Evolutionary conservation across 169 alveolate genomes (phyloP), one percentile per base, ranked within the genome.

Genomic region (Babesia bovis): DNA sequence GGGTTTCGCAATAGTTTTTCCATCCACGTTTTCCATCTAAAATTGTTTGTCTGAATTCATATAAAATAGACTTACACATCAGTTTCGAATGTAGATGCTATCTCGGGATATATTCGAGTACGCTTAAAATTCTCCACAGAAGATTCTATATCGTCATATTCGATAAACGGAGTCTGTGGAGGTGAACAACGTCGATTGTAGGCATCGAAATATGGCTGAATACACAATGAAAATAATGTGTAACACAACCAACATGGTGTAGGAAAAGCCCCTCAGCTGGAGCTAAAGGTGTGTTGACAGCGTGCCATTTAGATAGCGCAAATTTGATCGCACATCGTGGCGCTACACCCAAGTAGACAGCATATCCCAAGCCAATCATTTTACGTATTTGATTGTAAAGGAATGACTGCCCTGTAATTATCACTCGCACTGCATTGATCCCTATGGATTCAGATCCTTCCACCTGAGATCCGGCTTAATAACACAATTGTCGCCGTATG

Each of bases 341-440:
- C 17, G 95, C 94, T n/a, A 85, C 82, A 15, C 86, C 88, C 25
- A 90, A 70, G 69, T 77, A 91, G 9, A 79, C 86, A 49, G 90
- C 94, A 26, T 83, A 75, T 21, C 91, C 91, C 58, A 91, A 59
- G 7, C 90, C 73, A 4, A 91, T 52, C 94, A 91, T 91, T 67
- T 91, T 91, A 69, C 95, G 81, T 23, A 91, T 91, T 73, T 91
- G 95, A 68, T 91, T 90, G 76, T 85, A 82, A 52, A 91, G 59
- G 51, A 91, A 91, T 45, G 95, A 91, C 66, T 91, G 95, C 4
- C 95, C 95, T 30, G 67, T 69, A 5, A 91, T 90, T 38, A 63
- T 47, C 28, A 91, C 71, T n/a, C 83, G 81, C 32, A 91, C 78
- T 33, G 83, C 72, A 25, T 77, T 61, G 28, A 51, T 44, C 5